A percentile compares a stretch with the other conserved stretches of the same genome.
These are phyloP conservation scores for Durio zibethinus DNA, from an alignment of 345 rosid species.

Conservation along the genomic window DNA sequence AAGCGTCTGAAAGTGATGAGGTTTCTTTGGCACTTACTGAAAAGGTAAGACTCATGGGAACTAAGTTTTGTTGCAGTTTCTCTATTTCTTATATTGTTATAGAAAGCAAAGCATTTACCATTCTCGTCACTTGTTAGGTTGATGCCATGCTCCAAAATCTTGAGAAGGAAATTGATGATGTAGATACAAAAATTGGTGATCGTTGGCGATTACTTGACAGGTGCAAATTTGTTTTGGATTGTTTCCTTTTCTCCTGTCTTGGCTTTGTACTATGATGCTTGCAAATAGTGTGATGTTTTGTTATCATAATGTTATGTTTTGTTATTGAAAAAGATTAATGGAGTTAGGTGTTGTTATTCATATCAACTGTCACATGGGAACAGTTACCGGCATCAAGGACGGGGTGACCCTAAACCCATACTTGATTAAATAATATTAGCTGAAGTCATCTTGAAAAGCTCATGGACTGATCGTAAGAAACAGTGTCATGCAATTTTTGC, in stretches of 20 bases:
- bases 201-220: constrained; percentile 46
- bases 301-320: not conserved
- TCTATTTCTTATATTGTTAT: not conserved
- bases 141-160: constrained; percentile 97
- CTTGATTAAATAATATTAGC: not conserved
- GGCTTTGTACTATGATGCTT: not conserved
- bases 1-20: constrained; percentile 49
- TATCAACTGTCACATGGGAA: not conserved
- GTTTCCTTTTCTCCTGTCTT: not conserved
- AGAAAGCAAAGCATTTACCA: not conserved
- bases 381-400: not conserved
- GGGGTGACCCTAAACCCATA: not conserved
- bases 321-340: not conserved
- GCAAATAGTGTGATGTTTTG: not conserved
- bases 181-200: constrained; percentile 86
- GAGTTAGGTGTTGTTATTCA: not conserved
- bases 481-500: not conserved
- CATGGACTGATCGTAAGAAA: not conserved
- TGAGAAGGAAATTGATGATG: constrained; percentile 93
- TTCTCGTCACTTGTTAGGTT: constrained; percentile 42
- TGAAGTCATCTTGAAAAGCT: not conserved
- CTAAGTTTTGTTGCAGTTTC: not conserved
- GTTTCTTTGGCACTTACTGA: constrained; percentile 81
- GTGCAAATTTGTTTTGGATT: constrained; percentile 31
- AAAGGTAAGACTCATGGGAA: constrained; percentile 37